Conservation (phyloP, 1,284 basidiomycete species). For the Microbotryum violaceum region DNA sequence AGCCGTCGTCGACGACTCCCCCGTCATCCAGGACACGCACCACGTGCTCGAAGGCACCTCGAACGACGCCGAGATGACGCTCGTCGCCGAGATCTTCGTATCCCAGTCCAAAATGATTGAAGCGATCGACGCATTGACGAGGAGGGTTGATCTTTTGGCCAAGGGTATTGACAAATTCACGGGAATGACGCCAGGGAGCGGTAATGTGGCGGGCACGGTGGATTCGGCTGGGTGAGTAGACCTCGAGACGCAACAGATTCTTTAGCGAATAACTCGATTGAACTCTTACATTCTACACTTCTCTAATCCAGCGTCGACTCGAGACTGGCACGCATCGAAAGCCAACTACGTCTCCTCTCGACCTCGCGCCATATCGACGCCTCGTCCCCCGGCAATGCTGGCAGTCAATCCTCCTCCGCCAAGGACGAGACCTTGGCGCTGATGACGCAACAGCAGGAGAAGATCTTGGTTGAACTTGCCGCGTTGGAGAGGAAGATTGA, state of each 20-base stretch:
- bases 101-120: constrained; percentile 35
- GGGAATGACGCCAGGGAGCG: neutral
- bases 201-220: neutral
- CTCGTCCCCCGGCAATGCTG: neutral
- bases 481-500: constrained; percentile 21
- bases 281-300: neutral
- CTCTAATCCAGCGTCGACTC: neutral
- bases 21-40: neutral
- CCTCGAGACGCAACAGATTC: too few species aligned
- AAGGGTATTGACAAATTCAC: constrained; percentile 7
- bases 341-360: neutral
- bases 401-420: neutral
- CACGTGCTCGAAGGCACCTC: constrained; percentile 23
- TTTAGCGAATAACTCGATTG: neutral
- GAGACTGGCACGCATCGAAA: constrained; percentile 11
- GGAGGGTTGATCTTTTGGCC: constrained; percentile 27
- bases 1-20: constrained; percentile 10
- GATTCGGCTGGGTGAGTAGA: constrained; percentile 1
- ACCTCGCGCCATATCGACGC: neutral
- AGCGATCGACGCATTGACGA: constrained; percentile 34
- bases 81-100: neutral
- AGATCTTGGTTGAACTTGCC: constrained; percentile 24
- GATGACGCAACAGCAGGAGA: constrained; percentile 25
- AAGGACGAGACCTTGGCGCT: constrained; percentile 11
- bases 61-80: constrained; percentile 19